phyloP scores from a whole-genome alignment of 192 early-diverging fungal species.

The Diversispora epigaea region DNA sequence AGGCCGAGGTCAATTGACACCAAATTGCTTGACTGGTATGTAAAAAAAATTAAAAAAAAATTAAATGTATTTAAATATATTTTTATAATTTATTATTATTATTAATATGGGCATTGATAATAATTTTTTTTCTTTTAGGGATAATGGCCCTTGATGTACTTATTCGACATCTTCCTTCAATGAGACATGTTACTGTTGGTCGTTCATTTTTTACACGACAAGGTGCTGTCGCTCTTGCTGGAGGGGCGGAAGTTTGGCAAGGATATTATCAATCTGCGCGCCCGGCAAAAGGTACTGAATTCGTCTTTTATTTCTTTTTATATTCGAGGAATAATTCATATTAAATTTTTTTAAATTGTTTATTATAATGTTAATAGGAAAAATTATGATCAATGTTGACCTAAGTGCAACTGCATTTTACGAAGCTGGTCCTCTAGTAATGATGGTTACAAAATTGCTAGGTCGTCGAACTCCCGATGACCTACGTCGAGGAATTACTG shows the following conservation, averaged over 20 bases:
- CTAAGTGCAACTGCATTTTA: constrained; percentile 67
- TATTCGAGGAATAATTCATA: background rate
- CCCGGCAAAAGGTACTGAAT: constrained; percentile 57
- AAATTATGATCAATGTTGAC: constrained; percentile 70
- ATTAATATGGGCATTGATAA: background rate
- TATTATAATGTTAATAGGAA: constrained; percentile 29
- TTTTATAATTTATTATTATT: constrained; percentile 14
- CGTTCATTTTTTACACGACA: constrained; percentile 85
- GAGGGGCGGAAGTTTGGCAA: constrained; percentile 85
- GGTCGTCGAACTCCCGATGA: constrained; percentile 48
- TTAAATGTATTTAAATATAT: background rate
- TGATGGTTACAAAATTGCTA: constrained; percentile 67
- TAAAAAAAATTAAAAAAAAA: background rate
- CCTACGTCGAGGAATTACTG: constrained; percentile 41
- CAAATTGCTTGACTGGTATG: constrained; percentile 45
- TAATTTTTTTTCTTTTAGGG: constrained; percentile 34
- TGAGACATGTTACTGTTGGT: constrained; percentile 71
- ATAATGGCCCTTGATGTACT: constrained; percentile 75
- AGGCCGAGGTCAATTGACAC: constrained; percentile 44
- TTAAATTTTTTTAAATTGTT: background rate
- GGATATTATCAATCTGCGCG: constrained; percentile 87
- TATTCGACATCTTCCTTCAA: constrained; percentile 73
- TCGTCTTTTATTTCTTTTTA: background rate
- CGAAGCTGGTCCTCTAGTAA: constrained; percentile 63
- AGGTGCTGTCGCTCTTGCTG: constrained; percentile 42